Evolutionary conservation across 2,329 filamentous ascomycete genomes (phyloP).

Genomic region (Phyllosticta citriasiana): DNA sequence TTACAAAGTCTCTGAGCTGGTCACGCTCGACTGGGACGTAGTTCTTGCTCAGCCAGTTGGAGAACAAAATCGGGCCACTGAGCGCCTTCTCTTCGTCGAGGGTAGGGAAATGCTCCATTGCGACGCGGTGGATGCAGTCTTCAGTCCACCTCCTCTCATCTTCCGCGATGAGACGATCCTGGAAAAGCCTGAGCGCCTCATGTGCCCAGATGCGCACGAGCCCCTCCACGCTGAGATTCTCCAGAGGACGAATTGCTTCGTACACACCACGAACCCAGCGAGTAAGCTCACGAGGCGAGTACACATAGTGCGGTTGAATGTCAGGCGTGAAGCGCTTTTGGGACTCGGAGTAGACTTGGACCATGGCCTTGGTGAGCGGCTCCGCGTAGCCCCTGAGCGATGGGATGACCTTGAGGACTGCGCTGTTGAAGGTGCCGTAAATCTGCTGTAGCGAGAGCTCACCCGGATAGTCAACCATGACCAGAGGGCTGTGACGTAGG

Average conservation of each 20-base stretch:
- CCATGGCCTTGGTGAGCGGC: conserved; percentile 92
- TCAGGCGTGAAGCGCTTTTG: conserved; percentile 90
- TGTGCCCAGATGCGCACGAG: conserved; percentile 97
- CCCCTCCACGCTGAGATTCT: conserved; percentile 78
- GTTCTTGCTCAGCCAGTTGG: conserved; percentile 98
- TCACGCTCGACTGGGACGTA: conserved; percentile 96
- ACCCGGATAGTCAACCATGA: conserved; percentile 99
- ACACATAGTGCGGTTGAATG: conserved; percentile 98
- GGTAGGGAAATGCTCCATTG: conserved; percentile 86
- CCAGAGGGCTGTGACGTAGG: conserved; percentile 89
- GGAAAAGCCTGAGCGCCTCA: conserved; percentile 90
- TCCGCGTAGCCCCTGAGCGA: conserved; percentile 92
- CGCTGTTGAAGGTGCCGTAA: conserved; percentile 95
- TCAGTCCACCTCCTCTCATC: conserved; percentile 95
- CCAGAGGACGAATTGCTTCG: conserved; percentile 87
- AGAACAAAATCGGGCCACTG: conserved; percentile 90
- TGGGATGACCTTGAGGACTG: conserved; percentile 92
- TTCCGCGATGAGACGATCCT: conserved; percentile 89
- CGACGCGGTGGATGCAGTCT: conserved; percentile 75
- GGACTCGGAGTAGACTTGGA: conserved; percentile 88
- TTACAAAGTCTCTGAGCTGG: conserved; percentile 91
- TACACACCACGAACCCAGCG: conserved; percentile 97
- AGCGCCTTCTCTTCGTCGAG: conserved; percentile 85
- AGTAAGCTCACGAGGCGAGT: conserved; percentile 96
- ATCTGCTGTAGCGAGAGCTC: conserved; percentile 92